Evolutionary conservation across 768 basidiomycete species (phyloP).

Genomic region (Tricholoma terreum): DNA sequence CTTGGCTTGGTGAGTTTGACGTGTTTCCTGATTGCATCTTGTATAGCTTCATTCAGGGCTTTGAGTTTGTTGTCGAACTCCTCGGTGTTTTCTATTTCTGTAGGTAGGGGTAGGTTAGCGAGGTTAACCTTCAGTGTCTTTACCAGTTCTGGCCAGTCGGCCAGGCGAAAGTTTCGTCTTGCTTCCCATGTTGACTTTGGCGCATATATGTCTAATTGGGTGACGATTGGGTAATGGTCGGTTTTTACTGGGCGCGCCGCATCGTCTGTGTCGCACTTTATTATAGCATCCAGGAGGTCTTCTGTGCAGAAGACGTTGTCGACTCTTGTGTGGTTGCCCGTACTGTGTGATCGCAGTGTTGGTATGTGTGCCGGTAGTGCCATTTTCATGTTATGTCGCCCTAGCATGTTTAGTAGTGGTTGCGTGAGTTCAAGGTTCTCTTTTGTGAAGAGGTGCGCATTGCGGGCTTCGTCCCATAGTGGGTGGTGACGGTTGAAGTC

Average conservation of each 20-base stretch:
- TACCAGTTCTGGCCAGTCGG: background rate
- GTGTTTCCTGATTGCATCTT: background rate
- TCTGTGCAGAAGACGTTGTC: slow-evolving; percentile 29
- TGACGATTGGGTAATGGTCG: background rate
- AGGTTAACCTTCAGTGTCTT: background rate
- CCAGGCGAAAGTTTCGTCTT: background rate
- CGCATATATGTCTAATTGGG: background rate
- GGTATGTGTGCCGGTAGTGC: slow-evolving; percentile 22
- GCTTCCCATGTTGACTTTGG: background rate
- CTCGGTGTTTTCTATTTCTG: background rate
- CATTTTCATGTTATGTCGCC: slow-evolving; percentile 8
- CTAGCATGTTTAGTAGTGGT: too few relatives aligned
- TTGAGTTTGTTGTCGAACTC: background rate
- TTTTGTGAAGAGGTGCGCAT: too few relatives aligned
- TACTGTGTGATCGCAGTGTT: slow-evolving; percentile 16
- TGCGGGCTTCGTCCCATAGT: too few relatives aligned
- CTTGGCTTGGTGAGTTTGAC: slow-evolving; percentile 1
- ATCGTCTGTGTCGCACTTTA: slow-evolving; percentile 13
- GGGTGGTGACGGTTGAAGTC: too few relatives aligned
- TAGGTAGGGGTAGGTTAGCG: background rate
- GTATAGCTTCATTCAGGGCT: background rate
- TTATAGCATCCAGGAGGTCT: slow-evolving; percentile 6
- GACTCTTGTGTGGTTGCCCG: slow-evolving; percentile 23
- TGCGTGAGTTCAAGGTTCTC: too few relatives aligned
- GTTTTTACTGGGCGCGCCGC: background rate